Evolutionary conservation across 1,284 basidiomycete genomes (phyloP), one percentile per base, ranked within the genome.

Genomic region (Calocybe gambosa): DNA sequence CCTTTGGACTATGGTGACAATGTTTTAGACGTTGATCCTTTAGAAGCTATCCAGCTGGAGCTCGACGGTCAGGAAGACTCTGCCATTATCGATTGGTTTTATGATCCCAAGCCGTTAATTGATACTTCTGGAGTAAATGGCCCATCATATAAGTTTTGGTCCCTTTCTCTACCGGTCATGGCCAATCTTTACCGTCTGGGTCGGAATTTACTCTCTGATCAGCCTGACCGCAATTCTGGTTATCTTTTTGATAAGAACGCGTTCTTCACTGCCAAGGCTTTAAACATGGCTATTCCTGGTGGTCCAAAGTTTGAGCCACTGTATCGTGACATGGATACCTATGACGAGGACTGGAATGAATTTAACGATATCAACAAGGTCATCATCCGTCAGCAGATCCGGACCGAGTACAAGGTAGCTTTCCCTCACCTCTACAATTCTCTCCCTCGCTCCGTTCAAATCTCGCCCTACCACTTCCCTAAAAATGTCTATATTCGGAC

Each of bases 361-460:
- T 99, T 99, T 62, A 99, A 99, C 64, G 96, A 99, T 64, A 97
- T 99, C 68, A 95, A 97, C 74, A 99, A 99, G 69, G 90, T 99
- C 62, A 97, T 99, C 66, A 99, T 99, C 55, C 93, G 96, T 25
- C 94, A 98, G 62, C 93, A 96, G 64, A 96, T 99, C 54, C 82
- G 96, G 43, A 99, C 96, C 2, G 96, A 99, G 70, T 99, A 99
- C 78, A 96, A 95, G 64, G 94, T 99, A 46, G 95, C 95, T 0
- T 99, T 98, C 77, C 96, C 96, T 19, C 96, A 99, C 62, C 77
- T 99, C 1, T 99, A 99, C 75, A 99, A 99, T 68, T 97, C 94
- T 42, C 80, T 97, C 7, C 96, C 96, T 45, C 90, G 96, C 34
- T 92, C 93, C 16, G 93, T 99, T 45, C 87, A 82, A 47, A 89